phyloP scores from a whole-genome alignment of 2,329 filamentous ascomycete species.

The Dothiorella sarmentorum region DNA sequence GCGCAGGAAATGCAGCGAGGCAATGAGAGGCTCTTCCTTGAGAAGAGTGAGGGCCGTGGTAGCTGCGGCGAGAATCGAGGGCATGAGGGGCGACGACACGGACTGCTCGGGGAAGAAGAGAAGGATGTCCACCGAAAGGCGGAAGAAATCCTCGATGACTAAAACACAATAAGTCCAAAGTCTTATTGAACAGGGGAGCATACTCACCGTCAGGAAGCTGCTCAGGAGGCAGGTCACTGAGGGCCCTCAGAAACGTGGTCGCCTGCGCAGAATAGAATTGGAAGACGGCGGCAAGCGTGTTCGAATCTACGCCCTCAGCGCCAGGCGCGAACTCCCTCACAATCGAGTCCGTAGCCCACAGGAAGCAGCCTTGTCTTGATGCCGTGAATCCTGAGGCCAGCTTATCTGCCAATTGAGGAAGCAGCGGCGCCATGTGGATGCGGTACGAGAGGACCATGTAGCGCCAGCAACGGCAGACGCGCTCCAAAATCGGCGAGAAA shows the following conservation, averaged over 20 bases:
- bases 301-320: slow-evolving; percentile 74
- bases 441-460: slow-evolving; percentile 96
- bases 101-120: slow-evolving; percentile 88
- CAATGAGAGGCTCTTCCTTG: slow-evolving; percentile 86
- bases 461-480: slow-evolving; percentile 92
- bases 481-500: slow-evolving; percentile 86
- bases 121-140: slow-evolving; percentile 83
- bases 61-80: slow-evolving; percentile 81
- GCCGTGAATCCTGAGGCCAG: slow-evolving; percentile 79
- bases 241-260: slow-evolving; percentile 79
- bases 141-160: slow-evolving; percentile 96
- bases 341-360: slow-evolving; percentile 97
- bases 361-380: slow-evolving; percentile 90
- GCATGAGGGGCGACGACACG: slow-evolving; percentile 73
- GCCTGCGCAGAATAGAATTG: slow-evolving; percentile 93
- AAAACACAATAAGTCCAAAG: slow-evolving; percentile 10
- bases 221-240: slow-evolving; percentile 76
- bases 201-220: slow-evolving; percentile 67
- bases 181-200: not conserved
- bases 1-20: slow-evolving; percentile 85
- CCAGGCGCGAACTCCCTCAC: slow-evolving; percentile 93
- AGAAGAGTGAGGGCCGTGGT: slow-evolving; percentile 83
- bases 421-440: slow-evolving; percentile 78
- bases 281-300: slow-evolving; percentile 85
- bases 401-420: slow-evolving; percentile 83